phyloP scores from a whole-genome alignment of 345 rosid species.

The Moricandia moricandioides region DNA sequence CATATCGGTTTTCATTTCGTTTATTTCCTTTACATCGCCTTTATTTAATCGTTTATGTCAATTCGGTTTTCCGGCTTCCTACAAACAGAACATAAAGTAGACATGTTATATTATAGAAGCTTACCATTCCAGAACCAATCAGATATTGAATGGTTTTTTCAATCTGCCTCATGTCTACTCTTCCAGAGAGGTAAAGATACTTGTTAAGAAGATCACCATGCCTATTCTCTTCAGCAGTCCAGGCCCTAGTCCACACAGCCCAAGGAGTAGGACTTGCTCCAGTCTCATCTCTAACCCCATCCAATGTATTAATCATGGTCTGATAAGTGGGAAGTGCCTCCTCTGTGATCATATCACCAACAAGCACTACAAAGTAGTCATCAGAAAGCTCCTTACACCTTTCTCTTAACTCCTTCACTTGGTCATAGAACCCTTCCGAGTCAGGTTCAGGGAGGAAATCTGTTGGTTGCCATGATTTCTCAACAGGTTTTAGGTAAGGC shows the following conservation, averaged over 20 bases:
- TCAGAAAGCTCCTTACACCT: conserved; percentile 43
- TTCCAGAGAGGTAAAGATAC: conserved; percentile 56
- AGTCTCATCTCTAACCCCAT: conserved; percentile 40
- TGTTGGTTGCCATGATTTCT: conserved; percentile 66
- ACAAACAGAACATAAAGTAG: too few relatives aligned
- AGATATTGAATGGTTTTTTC: conserved; percentile 54
- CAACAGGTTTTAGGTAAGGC: conserved; percentile 54
- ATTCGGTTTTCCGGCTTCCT: too few relatives aligned
- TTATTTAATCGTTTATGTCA: too few relatives aligned
- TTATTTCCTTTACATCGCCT: too few relatives aligned
- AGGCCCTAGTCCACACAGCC: conserved; percentile 57
- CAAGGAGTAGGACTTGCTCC: conserved; percentile 46
- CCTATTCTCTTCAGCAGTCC: conserved; percentile 65
- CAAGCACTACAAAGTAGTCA: conserved; percentile 37
- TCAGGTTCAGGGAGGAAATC: conserved; percentile 59
- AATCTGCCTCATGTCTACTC: conserved; percentile 58
- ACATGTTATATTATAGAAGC: background rate
- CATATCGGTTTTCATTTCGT: too few relatives aligned
- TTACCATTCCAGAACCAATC: conserved; percentile 44
- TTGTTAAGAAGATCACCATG: conserved; percentile 66
- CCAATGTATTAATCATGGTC: conserved; percentile 74
- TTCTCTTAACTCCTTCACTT: conserved; percentile 58
- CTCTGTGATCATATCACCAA: conserved; percentile 64
- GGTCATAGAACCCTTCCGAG: conserved; percentile 54
- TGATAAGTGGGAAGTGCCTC: conserved; percentile 86